Percentiles rank a stretch among this genome's conserved stretches.
Evolutionary conservation across 768 basidiomycete species (phyloP).

Genomic region (Panaeolus cyanescens): DNA sequence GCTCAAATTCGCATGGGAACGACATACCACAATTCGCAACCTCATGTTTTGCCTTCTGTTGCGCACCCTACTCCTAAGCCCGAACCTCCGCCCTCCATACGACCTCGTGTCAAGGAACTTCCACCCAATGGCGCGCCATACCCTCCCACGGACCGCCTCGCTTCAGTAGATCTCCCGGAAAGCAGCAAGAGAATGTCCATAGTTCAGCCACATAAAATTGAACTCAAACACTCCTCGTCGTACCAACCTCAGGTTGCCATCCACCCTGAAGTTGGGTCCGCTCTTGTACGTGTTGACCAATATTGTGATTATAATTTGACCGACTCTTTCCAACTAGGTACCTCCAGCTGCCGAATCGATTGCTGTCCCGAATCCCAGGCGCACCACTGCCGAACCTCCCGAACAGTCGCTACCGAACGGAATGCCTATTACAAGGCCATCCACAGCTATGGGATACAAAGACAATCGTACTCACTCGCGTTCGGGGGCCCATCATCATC

Average conservation of each 20-base stretch:
- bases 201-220: neutral
- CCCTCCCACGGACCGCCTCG: neutral
- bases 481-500: neutral
- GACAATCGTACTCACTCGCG: neutral
- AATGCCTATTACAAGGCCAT: neutral
- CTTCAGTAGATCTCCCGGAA: neutral
- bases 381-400: neutral
- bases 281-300: neutral
- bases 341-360: neutral
- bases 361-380: neutral
- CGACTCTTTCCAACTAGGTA: neutral
- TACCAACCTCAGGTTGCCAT: neutral
- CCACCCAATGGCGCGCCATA: neutral
- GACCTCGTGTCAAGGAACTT: neutral
- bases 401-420: neutral
- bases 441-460: constrained; percentile 1
- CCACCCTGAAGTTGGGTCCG: neutral
- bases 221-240: neutral
- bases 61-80: neutral
- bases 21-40: neutral
- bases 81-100: neutral
- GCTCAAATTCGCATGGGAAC: neutral
- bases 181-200: neutral
- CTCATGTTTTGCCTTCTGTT: neutral
- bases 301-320: neutral